A percentile compares a stretch with the other conserved stretches of the same genome.
These are phyloP conservation scores for Ambrosia hybrid DNA, from an alignment of 140 eudicot species.

Conservation along the genomic window DNA sequence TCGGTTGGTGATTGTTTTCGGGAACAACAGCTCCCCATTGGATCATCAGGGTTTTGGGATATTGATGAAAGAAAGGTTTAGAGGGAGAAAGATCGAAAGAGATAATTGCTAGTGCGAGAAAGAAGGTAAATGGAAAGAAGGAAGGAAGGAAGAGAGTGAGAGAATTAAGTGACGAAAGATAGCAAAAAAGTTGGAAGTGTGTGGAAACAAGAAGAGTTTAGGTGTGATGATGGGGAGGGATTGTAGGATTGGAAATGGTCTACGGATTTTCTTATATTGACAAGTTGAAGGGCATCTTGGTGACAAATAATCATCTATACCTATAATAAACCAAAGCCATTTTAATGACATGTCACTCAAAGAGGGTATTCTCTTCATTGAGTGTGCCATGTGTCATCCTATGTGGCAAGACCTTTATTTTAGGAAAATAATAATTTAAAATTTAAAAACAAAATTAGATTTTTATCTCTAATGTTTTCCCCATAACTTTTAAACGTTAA, in stretches of 20 bases:
- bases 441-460: no score
- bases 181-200: constrained; percentile 19
- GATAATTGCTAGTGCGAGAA: not conserved
- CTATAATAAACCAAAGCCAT: no score
- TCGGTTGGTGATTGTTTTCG: constrained; percentile 37
- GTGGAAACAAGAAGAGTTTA: constrained; percentile 29
- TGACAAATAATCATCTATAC: not conserved
- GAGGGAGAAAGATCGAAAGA: not conserved
- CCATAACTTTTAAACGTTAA: no score
- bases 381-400: no score
- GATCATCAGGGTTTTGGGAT: constrained; percentile 22
- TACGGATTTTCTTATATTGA: constrained; percentile 17
- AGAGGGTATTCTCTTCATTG: no score
- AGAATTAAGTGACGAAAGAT: constrained; percentile 13
- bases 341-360: no score
- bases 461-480: no score
- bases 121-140: not conserved
- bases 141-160: constrained; percentile 12
- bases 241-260: constrained; percentile 42
- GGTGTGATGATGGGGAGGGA: constrained; percentile 39
- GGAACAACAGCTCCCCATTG: constrained; percentile 90
- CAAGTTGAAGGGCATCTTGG: constrained; percentile 24
- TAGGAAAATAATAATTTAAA: no score
- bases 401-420: no score
- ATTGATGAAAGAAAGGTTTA: constrained; percentile 23